These are phyloP conservation scores for Aspergillus luchuensis DNA, from an alignment of 2,329 filamentous ascomycete species.

Conservation along the genomic window DNA sequence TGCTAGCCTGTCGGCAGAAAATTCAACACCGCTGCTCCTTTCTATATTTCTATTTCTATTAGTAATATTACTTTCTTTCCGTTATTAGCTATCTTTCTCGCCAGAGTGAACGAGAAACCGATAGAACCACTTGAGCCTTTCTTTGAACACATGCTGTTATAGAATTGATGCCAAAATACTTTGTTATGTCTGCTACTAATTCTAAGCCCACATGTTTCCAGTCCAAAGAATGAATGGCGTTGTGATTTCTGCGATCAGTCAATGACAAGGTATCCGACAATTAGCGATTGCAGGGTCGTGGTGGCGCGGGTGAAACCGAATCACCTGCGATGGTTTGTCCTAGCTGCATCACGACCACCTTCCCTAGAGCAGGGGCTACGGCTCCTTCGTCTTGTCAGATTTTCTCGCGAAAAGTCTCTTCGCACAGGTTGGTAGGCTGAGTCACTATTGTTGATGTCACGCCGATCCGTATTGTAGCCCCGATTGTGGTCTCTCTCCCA, in stretches of 20 bases:
- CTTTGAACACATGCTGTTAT: not conserved
- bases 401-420: constrained; percentile 34
- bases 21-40: constrained; percentile 7
- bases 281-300: not conserved
- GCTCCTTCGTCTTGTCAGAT: constrained; percentile 33
- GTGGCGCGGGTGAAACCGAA: constrained; percentile 5
- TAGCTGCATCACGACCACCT: constrained; percentile 24
- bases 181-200: too few species aligned
- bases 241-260: not conserved
- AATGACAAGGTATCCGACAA: not conserved
- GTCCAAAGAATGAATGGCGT: not conserved
- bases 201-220: too few species aligned
- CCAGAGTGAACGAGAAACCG: not conserved
- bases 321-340: constrained; percentile 28
- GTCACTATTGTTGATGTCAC: constrained; percentile 21
- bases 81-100: not conserved
- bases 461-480: constrained; percentile 27
- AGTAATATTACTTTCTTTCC: too few species aligned
- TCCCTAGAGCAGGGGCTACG: constrained; percentile 38
- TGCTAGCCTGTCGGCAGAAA: not conserved
- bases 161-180: too few species aligned
- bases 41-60: not conserved
- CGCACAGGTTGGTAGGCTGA: constrained; percentile 20
- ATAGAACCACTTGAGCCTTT: too few species aligned
- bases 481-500: constrained; percentile 26